Percentiles rank a stretch among this genome's conserved stretches.
Conservation (phyloP, 1,284 basidiomycete genomes). For the Puccinia hordei region DNA sequence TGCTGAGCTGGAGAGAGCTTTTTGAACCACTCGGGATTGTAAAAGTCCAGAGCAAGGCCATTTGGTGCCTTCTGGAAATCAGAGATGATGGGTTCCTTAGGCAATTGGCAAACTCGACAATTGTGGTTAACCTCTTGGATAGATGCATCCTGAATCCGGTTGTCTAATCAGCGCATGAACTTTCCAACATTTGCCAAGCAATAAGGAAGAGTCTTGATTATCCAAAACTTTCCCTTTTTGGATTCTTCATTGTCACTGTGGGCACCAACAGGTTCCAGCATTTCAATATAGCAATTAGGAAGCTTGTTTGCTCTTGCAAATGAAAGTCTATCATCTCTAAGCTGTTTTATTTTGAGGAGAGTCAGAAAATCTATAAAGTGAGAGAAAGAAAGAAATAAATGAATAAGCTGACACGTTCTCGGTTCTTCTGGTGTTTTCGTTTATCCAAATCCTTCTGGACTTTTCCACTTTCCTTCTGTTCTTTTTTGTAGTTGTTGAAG, state of each 20-base stretch:
- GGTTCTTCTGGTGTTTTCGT: not conserved
- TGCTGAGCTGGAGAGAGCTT: too few relatives aligned
- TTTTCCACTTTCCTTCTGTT: constrained; percentile 11
- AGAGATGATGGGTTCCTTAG: constrained; percentile 7
- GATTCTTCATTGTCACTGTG: constrained; percentile 25
- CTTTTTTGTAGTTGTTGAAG: constrained; percentile 24
- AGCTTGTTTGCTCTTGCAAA: constrained; percentile 22
- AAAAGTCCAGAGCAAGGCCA: too few relatives aligned
- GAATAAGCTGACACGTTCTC: not conserved
- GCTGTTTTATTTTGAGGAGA: not conserved
- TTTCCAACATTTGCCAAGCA: too few relatives aligned
- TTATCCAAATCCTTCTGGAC: not conserved
- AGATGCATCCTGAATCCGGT: not conserved
- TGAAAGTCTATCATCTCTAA: not conserved
- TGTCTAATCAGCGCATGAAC: constrained; percentile 26
- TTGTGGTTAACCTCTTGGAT: not conserved
- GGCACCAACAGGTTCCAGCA: not conserved
- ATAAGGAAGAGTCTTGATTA: too few relatives aligned
- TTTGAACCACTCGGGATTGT: too few relatives aligned
- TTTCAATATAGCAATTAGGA: not conserved
- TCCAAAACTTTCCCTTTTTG: too few relatives aligned
- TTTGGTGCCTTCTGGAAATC: too few relatives aligned
- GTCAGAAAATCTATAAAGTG: too few relatives aligned
- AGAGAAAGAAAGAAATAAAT: not conserved
- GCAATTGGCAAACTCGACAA: not conserved